These are phyloP conservation scores for Teunomyces atbi DNA, from an alignment of 805 yeast species.

Conservation along the genomic window DNA sequence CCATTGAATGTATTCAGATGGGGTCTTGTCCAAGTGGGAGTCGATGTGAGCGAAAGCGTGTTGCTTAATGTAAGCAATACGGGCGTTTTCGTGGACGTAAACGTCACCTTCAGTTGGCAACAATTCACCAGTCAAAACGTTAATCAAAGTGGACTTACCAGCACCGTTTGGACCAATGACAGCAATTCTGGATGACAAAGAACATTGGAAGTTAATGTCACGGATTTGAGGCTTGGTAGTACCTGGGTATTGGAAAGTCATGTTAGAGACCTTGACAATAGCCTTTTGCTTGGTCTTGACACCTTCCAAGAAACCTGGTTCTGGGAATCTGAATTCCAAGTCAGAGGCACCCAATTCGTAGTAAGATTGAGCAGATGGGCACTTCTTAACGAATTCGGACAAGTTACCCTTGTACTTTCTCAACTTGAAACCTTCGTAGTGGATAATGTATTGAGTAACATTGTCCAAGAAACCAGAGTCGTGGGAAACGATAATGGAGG, in stretches of 20 bases:
- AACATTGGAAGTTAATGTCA: constrained; percentile 97
- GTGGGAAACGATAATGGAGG: constrained; percentile 98
- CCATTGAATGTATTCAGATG: constrained; percentile 99
- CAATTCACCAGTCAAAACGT: constrained; percentile 98
- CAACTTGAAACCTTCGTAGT: constrained; percentile 99
- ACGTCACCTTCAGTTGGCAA: constrained; percentile 98
- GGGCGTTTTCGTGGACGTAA: constrained; percentile 98
- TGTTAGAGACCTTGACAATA: constrained; percentile 94
- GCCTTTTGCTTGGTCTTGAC: constrained; percentile 99
- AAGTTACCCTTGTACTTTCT: constrained; percentile 99
- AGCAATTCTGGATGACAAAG: constrained; percentile 98
- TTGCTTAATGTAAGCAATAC: constrained; percentile 99
- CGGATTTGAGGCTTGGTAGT: constrained; percentile 91
- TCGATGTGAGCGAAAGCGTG: constrained; percentile 99
- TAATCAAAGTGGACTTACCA: constrained; percentile 98
- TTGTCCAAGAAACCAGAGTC: constrained; percentile 99
- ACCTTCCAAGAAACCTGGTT: constrained; percentile 99
- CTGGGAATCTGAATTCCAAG: constrained; percentile 96
- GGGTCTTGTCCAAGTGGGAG: constrained; percentile 98
- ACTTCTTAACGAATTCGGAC: constrained; percentile 97
- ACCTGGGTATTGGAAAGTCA: constrained; percentile 99
- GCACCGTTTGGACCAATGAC: constrained; percentile 99
- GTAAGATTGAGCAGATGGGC: constrained; percentile 98
- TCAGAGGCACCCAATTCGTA: constrained; percentile 98
- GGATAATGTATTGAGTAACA: constrained; percentile 96